Conservation (phyloP, 345 rosid genomes). For the Gossypioides kirkii region DNA sequence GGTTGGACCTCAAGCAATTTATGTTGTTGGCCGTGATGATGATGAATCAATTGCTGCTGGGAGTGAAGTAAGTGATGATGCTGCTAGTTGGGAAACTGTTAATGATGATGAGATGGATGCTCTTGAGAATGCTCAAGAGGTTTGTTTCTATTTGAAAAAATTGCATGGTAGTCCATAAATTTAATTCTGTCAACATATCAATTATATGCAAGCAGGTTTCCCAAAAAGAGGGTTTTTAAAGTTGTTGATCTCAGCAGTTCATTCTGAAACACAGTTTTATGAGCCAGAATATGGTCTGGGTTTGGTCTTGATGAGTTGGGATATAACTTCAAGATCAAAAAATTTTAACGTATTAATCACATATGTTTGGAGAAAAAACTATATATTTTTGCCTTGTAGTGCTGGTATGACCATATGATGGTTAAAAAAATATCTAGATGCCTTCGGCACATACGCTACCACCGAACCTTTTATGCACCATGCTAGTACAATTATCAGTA, state of each 20-base stretch:
- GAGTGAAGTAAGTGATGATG: slow-evolving; percentile 83
- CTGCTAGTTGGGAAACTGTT: slow-evolving; percentile 98
- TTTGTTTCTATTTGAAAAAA: slow-evolving; percentile 21
- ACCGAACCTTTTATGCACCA: not conserved
- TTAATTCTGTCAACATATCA: not conserved
- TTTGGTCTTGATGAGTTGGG: not conserved
- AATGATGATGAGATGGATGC: slow-evolving; percentile 49
- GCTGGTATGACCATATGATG: slow-evolving; percentile 6
- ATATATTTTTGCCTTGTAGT: not conserved
- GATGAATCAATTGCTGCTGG: slow-evolving; percentile 78
- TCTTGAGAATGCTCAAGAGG: slow-evolving; percentile 65
- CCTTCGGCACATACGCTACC: not conserved
- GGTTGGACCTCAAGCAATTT: slow-evolving; percentile 98
- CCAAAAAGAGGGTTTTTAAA: not conserved
- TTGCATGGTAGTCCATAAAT: not conserved
- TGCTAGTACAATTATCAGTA: slow-evolving; percentile 5
- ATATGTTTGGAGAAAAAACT: not conserved
- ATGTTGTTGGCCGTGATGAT: slow-evolving; percentile 93
- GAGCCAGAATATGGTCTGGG: not conserved
- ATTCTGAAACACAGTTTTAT: not conserved
- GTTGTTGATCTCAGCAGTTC: not conserved
- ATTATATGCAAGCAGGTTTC: not conserved
- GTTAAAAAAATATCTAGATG: not conserved
- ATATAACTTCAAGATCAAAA: not conserved
- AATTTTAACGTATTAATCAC: not conserved